Conservation (phyloP, 148 eudicot genomes). For the Agrostemma githago region DNA sequence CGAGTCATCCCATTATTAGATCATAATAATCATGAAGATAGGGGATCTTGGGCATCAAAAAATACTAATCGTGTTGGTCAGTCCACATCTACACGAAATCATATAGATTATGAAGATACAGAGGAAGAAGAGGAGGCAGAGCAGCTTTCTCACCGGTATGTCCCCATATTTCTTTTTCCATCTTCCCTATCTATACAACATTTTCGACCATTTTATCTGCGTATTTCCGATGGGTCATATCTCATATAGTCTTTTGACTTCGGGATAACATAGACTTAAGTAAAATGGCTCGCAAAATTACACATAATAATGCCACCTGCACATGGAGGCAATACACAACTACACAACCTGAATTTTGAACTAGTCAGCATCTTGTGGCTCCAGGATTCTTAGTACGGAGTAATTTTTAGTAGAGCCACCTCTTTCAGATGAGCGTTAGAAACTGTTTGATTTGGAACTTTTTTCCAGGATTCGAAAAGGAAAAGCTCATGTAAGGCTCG, state of each 20-base stretch:
- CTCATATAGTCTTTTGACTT: no score
- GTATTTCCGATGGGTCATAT: no score
- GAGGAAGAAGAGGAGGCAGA: slow-evolving; percentile 73
- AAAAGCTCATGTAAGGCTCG: slow-evolving; percentile 67
- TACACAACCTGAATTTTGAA: background rate
- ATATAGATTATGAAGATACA: slow-evolving; percentile 38
- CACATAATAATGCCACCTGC: background rate
- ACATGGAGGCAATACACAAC: background rate
- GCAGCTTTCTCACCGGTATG: slow-evolving; percentile 79
- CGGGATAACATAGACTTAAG: no score
- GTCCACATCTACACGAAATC: slow-evolving; percentile 42
- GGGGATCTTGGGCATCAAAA: slow-evolving; percentile 38
- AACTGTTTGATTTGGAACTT: background rate
- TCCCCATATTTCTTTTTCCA: background rate
- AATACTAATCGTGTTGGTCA: slow-evolving; percentile 36
- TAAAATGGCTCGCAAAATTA: no score
- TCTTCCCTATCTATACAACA: background rate
- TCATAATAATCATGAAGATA: slow-evolving; percentile 29
- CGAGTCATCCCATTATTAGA: slow-evolving; percentile 35
- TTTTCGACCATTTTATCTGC: no score
- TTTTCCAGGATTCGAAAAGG: slow-evolving; percentile 74
- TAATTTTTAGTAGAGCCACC: background rate
- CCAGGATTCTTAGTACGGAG: background rate
- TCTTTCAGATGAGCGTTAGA: background rate
- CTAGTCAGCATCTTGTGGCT: background rate